A percentile compares a stretch with the other conserved stretches of the same genome.
phyloP scores from a whole-genome alignment of 306 rosid species.

The Vicia sativa region DNA sequence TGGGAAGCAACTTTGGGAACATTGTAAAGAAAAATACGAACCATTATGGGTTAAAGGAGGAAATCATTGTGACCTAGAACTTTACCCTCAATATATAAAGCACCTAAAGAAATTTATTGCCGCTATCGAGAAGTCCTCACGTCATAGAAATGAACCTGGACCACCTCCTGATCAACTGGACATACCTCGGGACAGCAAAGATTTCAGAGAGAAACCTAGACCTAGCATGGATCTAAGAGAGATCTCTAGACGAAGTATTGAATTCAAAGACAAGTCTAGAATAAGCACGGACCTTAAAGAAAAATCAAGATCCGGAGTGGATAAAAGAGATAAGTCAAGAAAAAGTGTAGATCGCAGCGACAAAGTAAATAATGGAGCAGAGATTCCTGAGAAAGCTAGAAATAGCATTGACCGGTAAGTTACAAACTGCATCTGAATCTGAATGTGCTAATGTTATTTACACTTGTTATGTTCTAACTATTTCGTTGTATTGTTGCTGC shows the following conservation, averaged over 20 bases:
- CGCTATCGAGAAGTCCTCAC: slow-evolving; percentile 61
- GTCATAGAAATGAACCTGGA: slow-evolving; percentile 47
- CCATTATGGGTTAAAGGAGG: slow-evolving; percentile 98
- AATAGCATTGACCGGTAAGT: slow-evolving; percentile 86
- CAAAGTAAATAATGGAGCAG: slow-evolving; percentile 52
- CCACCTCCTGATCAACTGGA: slow-evolving; percentile 55
- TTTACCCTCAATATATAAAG: slow-evolving; percentile 80
- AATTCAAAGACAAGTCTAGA: slow-evolving; percentile 50
- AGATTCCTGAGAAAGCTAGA: slow-evolving; percentile 68
- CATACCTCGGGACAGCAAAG: slow-evolving; percentile 72
- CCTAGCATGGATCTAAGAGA: slow-evolving; percentile 71
- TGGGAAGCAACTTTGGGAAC: slow-evolving; percentile 95
- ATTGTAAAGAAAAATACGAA: slow-evolving; percentile 88
- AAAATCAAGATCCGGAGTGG: slow-evolving; percentile 61
- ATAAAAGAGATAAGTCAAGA: slow-evolving; percentile 73
- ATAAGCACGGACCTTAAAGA: slow-evolving; percentile 65
- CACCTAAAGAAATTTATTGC: slow-evolving; percentile 85
- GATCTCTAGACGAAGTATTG: slow-evolving; percentile 48
- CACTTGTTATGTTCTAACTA: slow-evolving; percentile 41
- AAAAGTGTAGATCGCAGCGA: slow-evolving; percentile 63
- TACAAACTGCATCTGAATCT: not conserved
- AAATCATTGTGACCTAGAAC: slow-evolving; percentile 90
- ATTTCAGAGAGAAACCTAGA: slow-evolving; percentile 74
- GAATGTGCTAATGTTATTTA: not conserved
- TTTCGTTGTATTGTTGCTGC: slow-evolving; percentile 49